Evolutionary conservation across 2,329 filamentous ascomycete genomes (phyloP).

Genomic region (Elsinoe arachidis): DNA sequence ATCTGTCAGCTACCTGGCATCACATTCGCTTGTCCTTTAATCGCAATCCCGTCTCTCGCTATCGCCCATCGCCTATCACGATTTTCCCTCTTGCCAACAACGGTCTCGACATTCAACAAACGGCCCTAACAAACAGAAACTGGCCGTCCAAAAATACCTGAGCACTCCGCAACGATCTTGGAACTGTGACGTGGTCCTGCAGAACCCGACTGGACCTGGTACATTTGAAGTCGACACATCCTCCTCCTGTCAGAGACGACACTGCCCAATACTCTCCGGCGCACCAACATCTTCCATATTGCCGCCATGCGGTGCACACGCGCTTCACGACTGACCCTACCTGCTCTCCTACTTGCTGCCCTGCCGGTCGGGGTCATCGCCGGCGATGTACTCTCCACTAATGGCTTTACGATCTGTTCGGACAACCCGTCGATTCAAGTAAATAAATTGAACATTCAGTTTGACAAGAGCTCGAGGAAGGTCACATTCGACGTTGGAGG

Average conservation of each 20-base stretch:
- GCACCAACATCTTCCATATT: neutral
- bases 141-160: constrained; percentile 10
- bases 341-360: constrained; percentile 25
- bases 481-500: constrained; percentile 78
- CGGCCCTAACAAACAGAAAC: constrained; percentile 10
- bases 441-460: constrained; percentile 65
- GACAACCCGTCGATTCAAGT: constrained; percentile 56
- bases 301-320: constrained; percentile 23
- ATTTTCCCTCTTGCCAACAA: constrained; percentile 8
- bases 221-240: constrained; percentile 4
- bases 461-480: constrained; percentile 63
- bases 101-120: constrained; percentile 9
- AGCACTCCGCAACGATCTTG: constrained; percentile 5
- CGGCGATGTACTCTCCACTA: constrained; percentile 66
- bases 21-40: constrained; percentile 6
- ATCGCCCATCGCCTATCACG: constrained; percentile 5
- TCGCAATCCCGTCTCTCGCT: constrained; percentile 6
- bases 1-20: neutral
- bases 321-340: constrained; percentile 19
- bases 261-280: neutral
- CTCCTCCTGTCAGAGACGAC: neutral
- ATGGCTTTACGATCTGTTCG: constrained; percentile 68
- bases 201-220: neutral
- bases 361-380: constrained; percentile 48
- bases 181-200: constrained; percentile 5